These are phyloP conservation scores for Thecaphora thlaspeos DNA, from an alignment of 1,284 basidiomycete species.

Conservation along the genomic window DNA sequence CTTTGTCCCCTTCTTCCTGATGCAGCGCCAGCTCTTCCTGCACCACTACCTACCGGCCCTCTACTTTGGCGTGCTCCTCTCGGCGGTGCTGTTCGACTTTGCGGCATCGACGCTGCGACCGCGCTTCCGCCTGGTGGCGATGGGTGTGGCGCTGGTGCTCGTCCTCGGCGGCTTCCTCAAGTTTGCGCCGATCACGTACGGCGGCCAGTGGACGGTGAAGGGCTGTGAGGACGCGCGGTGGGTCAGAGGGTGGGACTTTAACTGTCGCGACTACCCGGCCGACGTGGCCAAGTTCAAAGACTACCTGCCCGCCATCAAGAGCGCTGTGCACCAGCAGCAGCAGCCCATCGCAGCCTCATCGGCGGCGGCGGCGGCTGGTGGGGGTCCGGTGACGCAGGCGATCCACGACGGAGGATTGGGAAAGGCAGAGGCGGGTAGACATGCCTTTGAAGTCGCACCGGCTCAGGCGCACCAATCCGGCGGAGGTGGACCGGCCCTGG, in stretches of 20 bases:
- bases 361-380: background rate
- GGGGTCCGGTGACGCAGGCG: no score
- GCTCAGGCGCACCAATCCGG: constrained; percentile 20
- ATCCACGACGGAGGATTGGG: constrained; percentile 9
- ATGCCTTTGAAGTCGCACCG: constrained; percentile 31
- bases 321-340: constrained; percentile 1
- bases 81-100: constrained; percentile 79
- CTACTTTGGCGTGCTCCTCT: constrained; percentile 84
- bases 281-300: constrained; percentile 26
- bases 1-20: constrained; percentile 93
- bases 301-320: constrained; percentile 34
- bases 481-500: background rate
- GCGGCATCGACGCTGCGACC: constrained; percentile 76
- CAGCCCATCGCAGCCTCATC: background rate
- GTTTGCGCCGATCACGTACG: constrained; percentile 83
- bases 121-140: constrained; percentile 74
- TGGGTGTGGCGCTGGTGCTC: constrained; percentile 69
- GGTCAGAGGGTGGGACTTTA: constrained; percentile 93
- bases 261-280: constrained; percentile 65
- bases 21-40: constrained; percentile 91
- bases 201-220: constrained; percentile 77
- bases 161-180: constrained; percentile 76
- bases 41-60: constrained; percentile 96
- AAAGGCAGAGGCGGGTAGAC: constrained; percentile 26
- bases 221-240: constrained; percentile 78